phyloP scores from a whole-genome alignment of 345 rosid species.

The Reutealis trisperma region DNA sequence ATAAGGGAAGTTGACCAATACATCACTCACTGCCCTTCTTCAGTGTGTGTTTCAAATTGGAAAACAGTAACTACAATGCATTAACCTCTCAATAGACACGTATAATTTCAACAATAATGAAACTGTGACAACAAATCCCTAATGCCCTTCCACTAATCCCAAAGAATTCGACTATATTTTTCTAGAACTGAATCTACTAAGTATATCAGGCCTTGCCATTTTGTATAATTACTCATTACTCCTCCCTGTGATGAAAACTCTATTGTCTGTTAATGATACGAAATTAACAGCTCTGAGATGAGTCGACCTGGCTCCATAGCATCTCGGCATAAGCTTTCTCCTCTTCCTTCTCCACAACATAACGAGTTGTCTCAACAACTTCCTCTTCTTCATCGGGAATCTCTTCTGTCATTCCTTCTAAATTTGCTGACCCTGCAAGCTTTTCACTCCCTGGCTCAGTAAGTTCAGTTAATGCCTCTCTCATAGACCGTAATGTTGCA shows the following conservation, averaged over 20 bases:
- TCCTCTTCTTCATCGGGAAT: slow-evolving; percentile 60
- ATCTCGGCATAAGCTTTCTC: slow-evolving; percentile 68
- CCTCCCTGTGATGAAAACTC: slow-evolving; percentile 1
- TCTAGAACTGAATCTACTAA: not conserved
- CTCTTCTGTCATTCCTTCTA: slow-evolving; percentile 50
- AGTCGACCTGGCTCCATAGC: slow-evolving; percentile 74
- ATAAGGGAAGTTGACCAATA: not conserved
- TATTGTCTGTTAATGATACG: not conserved
- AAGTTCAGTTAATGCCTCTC: slow-evolving; percentile 54
- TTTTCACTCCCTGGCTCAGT: slow-evolving; percentile 35
- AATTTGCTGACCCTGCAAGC: slow-evolving; percentile 34
- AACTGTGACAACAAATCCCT: not conserved
- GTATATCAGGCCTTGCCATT: not conserved
- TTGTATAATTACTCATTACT: not conserved
- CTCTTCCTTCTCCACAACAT: slow-evolving; percentile 60
- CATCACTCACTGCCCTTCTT: not conserved
- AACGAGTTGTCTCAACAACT: slow-evolving; percentile 40
- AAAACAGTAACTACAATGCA: not conserved
- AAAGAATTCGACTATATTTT: not conserved
- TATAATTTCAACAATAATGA: not conserved
- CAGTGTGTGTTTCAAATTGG: not conserved
- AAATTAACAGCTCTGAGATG: slow-evolving; percentile 50
- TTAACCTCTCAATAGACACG: not conserved
- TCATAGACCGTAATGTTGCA: slow-evolving; percentile 77
- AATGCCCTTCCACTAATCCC: not conserved